Base-by-base conservation (phyloP, 129 eudicot species). In the Arctium minus region DNA sequence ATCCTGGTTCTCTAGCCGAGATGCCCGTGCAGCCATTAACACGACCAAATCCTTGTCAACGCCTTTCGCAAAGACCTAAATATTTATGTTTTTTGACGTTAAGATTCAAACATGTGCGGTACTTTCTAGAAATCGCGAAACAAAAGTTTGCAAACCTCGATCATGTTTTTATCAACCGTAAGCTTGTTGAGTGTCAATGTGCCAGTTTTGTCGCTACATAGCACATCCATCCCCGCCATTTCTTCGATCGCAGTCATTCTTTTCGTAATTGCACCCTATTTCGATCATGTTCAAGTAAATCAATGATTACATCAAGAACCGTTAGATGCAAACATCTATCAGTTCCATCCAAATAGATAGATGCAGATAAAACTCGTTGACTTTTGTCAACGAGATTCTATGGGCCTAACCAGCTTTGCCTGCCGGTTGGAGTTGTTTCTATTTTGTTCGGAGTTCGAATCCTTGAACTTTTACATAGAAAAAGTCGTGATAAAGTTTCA, bases 191-290 rank as follows among this genome's bases (percentile, higher is more conserved):
- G 91, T 76, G 97, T 93, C 72, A 93, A 46, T 22, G 97, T 91
- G 62, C 97, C 96, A 12, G 97, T 93, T 84, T 93, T 93, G 83
- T 93, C 97, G 74, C 97, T 93, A 82, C 97, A 93, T 6, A 93
- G 81, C 33, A 93, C 97, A 85, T 93, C 97, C 97, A 93, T 93
- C 72, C 97, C 96, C 27, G 97, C 97, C 97, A 93, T 91, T 85
- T 93, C 97, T 80, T 93, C 97, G 10, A 93, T 91, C 0, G 97
- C 96, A 2, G 97, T 93, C 97, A 93, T 93, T 89, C 97, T 93
- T 82, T 93, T 93, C 8, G 97, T 93, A 5, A 93, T 93, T 0
- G 97, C 97, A 48, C 97, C 97, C 93, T 93, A 60, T 74, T 80
- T 22, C 1, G 73, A 44, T 62, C 64, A 38, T 13, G 65, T 81